Evolutionary conservation across 2,329 filamentous ascomycete species (phyloP).

Genomic region (Colletotrichum tanaceti): DNA sequence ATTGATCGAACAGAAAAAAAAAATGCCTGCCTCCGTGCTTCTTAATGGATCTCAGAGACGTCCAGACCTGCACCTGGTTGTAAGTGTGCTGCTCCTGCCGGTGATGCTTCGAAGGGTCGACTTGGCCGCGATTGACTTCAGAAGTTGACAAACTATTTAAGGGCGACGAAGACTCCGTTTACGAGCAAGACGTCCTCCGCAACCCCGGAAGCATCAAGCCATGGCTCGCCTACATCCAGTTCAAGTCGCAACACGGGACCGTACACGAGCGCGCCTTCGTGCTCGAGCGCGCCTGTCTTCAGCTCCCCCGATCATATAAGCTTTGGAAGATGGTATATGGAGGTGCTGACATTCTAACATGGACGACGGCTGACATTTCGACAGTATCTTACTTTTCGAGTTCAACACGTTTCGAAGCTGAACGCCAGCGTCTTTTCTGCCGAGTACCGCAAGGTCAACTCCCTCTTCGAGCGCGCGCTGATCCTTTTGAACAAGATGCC

Average conservation of each 20-base stretch:
- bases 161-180: slow-evolving; percentile 89
- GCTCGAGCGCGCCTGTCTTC: slow-evolving; percentile 89
- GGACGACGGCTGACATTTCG: slow-evolving; percentile 18
- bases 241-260: slow-evolving; percentile 88
- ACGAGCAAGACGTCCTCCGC: slow-evolving; percentile 94
- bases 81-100: slow-evolving; percentile 47
- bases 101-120: not conserved
- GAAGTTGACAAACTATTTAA: slow-evolving; percentile 54
- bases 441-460: slow-evolving; percentile 94
- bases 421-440: slow-evolving; percentile 83
- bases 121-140: not conserved
- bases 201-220: slow-evolving; percentile 88
- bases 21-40: slow-evolving; percentile 40
- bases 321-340: slow-evolving; percentile 88
- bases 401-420: slow-evolving; percentile 81
- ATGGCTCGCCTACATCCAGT: slow-evolving; percentile 94
- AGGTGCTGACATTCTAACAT: not conserved
- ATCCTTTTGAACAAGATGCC: slow-evolving; percentile 99
- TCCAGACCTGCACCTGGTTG: slow-evolving; percentile 62
- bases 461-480: slow-evolving; percentile 90
- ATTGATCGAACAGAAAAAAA: slow-evolving; percentile 24
- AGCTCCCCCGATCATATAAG: slow-evolving; percentile 95
- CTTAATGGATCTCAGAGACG: slow-evolving; percentile 54
- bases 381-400: slow-evolving; percentile 86
- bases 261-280: slow-evolving; percentile 86